Percentiles rank a stretch among this genome's conserved stretches.
These are phyloP conservation scores for Striga asiatica DNA, from an alignment of 257 asterid genomes.

Conservation along the genomic window DNA sequence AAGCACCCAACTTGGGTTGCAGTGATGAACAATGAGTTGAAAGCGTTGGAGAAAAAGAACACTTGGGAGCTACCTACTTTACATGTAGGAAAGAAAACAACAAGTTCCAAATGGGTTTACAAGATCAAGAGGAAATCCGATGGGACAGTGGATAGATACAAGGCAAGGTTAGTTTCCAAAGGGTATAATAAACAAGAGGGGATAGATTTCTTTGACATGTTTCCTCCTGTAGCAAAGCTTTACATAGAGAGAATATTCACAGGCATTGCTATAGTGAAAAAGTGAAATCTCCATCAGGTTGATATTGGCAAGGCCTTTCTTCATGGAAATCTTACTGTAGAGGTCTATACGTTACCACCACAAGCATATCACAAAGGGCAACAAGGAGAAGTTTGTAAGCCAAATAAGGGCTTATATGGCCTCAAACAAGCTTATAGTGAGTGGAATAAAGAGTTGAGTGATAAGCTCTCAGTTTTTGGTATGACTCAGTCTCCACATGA, in stretches of 20 bases:
- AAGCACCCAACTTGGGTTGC: too few relatives aligned
- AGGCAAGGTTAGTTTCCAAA: neutral
- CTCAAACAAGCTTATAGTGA: too few relatives aligned
- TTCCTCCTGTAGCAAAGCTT: neutral
- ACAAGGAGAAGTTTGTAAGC: neutral
- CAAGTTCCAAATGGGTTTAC: too few relatives aligned
- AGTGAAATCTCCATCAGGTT: neutral
- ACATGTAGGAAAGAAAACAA: too few relatives aligned
- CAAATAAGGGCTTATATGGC: neutral
- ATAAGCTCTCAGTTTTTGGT: too few relatives aligned
- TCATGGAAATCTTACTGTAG: neutral
- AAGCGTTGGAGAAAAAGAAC: too few relatives aligned
- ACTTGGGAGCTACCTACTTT: too few relatives aligned
- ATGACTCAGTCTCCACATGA: too few relatives aligned
- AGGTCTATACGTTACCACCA: neutral
- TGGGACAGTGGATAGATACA: neutral
- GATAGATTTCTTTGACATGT: neutral
- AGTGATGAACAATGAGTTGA: too few relatives aligned
- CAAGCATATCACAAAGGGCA: neutral
- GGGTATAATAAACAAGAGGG: neutral
- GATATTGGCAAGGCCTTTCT: neutral
- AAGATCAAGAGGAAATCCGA: neutral
- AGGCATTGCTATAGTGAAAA: neutral
- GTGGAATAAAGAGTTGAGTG: too few relatives aligned
- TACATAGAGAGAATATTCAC: neutral